These are phyloP conservation scores for Chromera velia DNA, from an alignment of 73 alveolate species.

Conservation along the genomic window DNA sequence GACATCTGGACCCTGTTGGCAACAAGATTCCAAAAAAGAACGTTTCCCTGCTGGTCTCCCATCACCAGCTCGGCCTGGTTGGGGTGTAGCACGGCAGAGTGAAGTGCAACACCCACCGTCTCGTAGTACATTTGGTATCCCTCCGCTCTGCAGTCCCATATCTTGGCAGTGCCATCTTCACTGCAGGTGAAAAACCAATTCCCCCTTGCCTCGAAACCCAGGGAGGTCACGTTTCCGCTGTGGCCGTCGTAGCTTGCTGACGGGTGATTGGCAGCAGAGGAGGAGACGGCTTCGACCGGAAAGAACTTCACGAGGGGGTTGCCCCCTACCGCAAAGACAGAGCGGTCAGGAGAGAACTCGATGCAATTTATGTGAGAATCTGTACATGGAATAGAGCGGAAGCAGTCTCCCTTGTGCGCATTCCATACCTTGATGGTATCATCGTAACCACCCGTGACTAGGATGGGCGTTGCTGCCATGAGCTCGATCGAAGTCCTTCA, in stretches of 20 bases:
- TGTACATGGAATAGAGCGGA: conserved; percentile 56
- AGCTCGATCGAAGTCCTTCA: too few relatives aligned
- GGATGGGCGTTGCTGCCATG: too few relatives aligned
- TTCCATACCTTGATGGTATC: conserved; percentile 69
- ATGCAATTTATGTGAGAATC: conserved; percentile 69
- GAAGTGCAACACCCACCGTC: conserved; percentile 54
- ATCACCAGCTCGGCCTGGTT: conserved; percentile 68
- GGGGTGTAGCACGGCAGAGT: conserved; percentile 69
- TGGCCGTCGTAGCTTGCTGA: conserved; percentile 67
- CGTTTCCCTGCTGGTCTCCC: conserved; percentile 72
- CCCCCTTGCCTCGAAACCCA: conserved; percentile 54
- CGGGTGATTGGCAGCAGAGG: conserved; percentile 49
- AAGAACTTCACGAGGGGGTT: conserved; percentile 59
- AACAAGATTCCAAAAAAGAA: conserved; percentile 72
- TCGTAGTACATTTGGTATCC: conserved; percentile 57
- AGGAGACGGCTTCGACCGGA: conserved; percentile 54
- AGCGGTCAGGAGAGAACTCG: conserved; percentile 64
- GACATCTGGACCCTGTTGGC: conserved; percentile 55
- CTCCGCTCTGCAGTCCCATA: conserved; percentile 66
- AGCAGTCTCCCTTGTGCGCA: conserved; percentile 52
- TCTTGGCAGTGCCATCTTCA: conserved; percentile 73
- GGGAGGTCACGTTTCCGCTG: conserved; percentile 61
- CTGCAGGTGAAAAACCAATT: conserved; percentile 3
- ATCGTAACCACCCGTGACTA: conserved; percentile 82
- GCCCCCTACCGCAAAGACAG: conserved; percentile 67